A percentile compares a stretch with the other conserved stretches of the same genome.
These are phyloP conservation scores for Corinectria fuckeliana DNA, from an alignment of 2,329 filamentous ascomycete species.

Conservation along the genomic window DNA sequence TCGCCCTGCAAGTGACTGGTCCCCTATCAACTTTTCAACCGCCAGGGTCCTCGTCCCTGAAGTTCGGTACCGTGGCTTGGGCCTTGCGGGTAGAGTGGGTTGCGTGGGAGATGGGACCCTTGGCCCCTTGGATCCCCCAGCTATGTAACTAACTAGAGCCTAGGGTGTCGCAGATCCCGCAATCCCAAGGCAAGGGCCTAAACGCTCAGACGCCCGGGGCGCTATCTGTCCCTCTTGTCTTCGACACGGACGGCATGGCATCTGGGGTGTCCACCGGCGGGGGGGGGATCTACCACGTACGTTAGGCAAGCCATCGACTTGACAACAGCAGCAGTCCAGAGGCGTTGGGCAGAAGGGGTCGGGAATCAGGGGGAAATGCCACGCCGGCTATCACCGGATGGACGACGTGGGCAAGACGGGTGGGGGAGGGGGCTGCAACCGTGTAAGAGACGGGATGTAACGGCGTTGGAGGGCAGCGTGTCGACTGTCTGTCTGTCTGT, in stretches of 20 bases:
- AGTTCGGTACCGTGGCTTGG: slow-evolving; percentile 29
- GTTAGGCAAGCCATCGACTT: neutral
- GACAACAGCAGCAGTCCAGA: slow-evolving; percentile 1
- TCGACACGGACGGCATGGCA: slow-evolving; percentile 2
- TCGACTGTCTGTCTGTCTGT: neutral
- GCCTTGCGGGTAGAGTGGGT: slow-evolving; percentile 7
- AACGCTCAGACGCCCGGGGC: slow-evolving; percentile 4
- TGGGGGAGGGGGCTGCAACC: too few species aligned
- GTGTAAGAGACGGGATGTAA: neutral
- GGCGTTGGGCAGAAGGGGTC: neutral
- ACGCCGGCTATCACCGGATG: slow-evolving; percentile 6
- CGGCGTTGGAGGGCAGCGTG: neutral
- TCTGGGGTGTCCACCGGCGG: slow-evolving; percentile 1
- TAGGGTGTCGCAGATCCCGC: slow-evolving; percentile 27
- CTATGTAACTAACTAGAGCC: too few species aligned
- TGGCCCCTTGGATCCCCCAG: slow-evolving; percentile 8
- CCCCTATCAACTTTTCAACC: too few species aligned
- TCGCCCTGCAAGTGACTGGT: neutral
- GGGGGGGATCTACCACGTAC: neutral
- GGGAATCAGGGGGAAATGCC: neutral
- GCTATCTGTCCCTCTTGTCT: slow-evolving; percentile 3
- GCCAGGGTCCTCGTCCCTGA: slow-evolving; percentile 22
- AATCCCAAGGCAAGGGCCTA: slow-evolving; percentile 13
- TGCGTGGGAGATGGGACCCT: slow-evolving; percentile 5
- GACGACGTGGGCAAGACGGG: too few species aligned